Evolutionary conservation across 1,139 yeast genomes (phyloP).

Genomic region (Kluyveromyces sp.): DNA sequence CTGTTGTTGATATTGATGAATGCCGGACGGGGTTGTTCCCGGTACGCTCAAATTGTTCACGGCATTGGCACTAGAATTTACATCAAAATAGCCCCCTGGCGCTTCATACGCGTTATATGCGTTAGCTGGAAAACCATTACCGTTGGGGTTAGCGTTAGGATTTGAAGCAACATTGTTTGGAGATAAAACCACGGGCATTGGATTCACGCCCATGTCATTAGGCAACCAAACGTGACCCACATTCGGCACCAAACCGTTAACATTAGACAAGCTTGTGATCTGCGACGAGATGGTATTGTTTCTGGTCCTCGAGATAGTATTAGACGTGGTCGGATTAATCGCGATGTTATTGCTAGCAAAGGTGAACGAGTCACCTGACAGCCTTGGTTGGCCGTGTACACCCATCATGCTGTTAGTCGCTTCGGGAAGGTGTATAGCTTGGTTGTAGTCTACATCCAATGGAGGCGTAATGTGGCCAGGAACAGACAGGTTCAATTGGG

Average conservation of each 20-base stretch:
- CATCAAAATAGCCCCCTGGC: conserved; percentile 5
- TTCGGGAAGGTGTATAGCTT: conserved; percentile 26
- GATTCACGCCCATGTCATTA: conserved; percentile 9
- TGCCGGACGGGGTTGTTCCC: conserved; percentile 5
- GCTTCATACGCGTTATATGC: conserved; percentile 1
- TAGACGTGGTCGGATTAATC: conserved; percentile 14
- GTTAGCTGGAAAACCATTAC: background rate
- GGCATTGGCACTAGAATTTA: conserved; percentile 11
- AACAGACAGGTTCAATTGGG: conserved; percentile 12
- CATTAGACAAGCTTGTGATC: conserved; percentile 28
- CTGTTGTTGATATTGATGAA: background rate
- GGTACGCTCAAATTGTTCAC: conserved; percentile 19
- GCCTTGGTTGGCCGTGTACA: conserved; percentile 19
- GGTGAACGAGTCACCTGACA: conserved; percentile 27
- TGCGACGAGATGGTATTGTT: conserved; percentile 31
- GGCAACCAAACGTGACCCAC: conserved; percentile 26
- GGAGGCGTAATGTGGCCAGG: conserved; percentile 24
- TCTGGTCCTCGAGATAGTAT: conserved; percentile 27
- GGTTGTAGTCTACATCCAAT: conserved; percentile 15
- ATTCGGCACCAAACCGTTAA: conserved; percentile 19
- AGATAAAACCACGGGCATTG: conserved; percentile 2
- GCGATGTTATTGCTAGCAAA: conserved; percentile 13
- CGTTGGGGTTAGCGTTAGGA: conserved; percentile 2
- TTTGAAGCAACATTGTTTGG: conserved; percentile 16
- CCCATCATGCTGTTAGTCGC: conserved; percentile 15